These are phyloP conservation scores for Orbilia blumenaviensis DNA, from an alignment of 2,329 filamentous ascomycete genomes.

Conservation along the genomic window DNA sequence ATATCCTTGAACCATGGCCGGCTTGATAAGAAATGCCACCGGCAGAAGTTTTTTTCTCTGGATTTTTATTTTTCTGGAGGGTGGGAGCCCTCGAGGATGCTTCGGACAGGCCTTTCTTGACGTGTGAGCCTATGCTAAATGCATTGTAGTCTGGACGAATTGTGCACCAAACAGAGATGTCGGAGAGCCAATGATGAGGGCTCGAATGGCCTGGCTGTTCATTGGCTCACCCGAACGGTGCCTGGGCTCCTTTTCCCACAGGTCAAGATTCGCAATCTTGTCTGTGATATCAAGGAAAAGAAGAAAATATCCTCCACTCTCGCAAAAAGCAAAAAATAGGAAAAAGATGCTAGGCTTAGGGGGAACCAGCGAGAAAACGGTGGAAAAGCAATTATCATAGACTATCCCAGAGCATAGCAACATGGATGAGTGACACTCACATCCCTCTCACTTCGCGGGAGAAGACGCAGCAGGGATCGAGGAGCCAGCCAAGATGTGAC, in stretches of 20 bases:
- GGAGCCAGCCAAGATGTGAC: constrained; percentile 48
- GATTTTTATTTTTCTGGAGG: not conserved
- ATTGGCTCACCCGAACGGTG: constrained; percentile 30
- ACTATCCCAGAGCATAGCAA: constrained; percentile 44
- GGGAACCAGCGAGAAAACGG: constrained; percentile 22
- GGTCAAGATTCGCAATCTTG: constrained; percentile 38
- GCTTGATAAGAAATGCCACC: constrained; percentile 53
- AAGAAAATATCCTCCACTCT: constrained; percentile 23
- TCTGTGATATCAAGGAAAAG: constrained; percentile 47
- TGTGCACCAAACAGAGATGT: not conserved
- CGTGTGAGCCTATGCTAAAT: constrained; percentile 19
- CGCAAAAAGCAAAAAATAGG: constrained; percentile 2
- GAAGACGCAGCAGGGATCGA: constrained; percentile 43
- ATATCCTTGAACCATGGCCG: constrained; percentile 39
- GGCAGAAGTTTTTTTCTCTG: constrained; percentile 23
- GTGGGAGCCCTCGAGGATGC: not conserved
- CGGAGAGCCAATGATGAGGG: constrained; percentile 27
- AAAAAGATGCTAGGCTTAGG: constrained; percentile 7
- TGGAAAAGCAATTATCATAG: constrained; percentile 41
- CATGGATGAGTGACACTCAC: constrained; percentile 51
- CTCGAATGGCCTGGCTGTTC: constrained; percentile 15
- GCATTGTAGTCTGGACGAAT: constrained; percentile 23
- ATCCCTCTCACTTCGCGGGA: constrained; percentile 25
- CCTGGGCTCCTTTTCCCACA: constrained; percentile 25
- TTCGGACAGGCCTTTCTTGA: not conserved